These are phyloP conservation scores for Metschnikowia amazonensis DNA, from an alignment of 805 yeast genomes.

Conservation along the genomic window DNA sequence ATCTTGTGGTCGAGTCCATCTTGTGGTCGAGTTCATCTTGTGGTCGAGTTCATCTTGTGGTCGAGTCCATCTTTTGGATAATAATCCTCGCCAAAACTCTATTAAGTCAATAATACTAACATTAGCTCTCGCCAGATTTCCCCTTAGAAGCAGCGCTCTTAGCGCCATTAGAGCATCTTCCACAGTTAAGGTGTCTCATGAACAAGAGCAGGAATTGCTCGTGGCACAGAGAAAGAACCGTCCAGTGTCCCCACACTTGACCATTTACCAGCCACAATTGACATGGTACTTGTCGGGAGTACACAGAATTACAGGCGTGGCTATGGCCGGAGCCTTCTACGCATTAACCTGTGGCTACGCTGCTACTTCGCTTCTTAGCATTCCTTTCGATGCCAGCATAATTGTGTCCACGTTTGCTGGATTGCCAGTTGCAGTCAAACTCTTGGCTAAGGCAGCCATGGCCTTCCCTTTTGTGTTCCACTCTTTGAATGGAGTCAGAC, in stretches of 20 bases:
- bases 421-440: conserved; percentile 61
- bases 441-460: conserved; percentile 61
- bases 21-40: no score
- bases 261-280: conserved; percentile 87
- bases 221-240: conserved; percentile 80
- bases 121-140: conserved; percentile 12
- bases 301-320: conserved; percentile 87
- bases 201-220: conserved; percentile 65
- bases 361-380: conserved; percentile 49
- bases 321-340: conserved; percentile 75
- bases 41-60: no score
- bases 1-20: no score
- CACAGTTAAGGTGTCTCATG: conserved; percentile 47
- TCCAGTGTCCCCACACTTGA: conserved; percentile 87
- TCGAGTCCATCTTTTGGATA: no score
- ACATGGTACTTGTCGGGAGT: conserved; percentile 76
- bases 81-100: no score
- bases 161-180: conserved; percentile 20
- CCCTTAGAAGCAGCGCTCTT: conserved; percentile 11
- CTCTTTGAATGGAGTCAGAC: conserved; percentile 83
- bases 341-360: conserved; percentile 75
- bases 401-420: conserved; percentile 55
- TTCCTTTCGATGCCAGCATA: conserved; percentile 57
- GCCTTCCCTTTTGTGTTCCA: conserved; percentile 89
- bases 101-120: conserved; percentile 7